Conservation (phyloP, 345 rosid species). For the Bruguiera parviflora region DNA sequence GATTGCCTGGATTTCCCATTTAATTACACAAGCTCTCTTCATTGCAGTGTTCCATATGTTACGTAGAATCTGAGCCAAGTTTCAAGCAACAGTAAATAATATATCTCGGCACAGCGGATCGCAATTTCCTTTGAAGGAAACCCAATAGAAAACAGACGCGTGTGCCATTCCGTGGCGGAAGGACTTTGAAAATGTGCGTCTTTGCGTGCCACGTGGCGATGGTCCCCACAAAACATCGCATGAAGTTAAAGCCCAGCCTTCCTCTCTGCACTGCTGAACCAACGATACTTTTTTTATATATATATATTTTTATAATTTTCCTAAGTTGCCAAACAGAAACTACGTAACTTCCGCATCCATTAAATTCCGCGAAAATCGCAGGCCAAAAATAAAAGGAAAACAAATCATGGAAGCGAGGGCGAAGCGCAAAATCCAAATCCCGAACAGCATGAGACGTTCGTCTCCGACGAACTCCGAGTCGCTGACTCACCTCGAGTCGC, state of each 20-base stretch:
- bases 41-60: not conserved
- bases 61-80: slow-evolving; percentile 9
- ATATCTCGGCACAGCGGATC: not conserved
- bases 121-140: too few relatives aligned
- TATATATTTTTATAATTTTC: too few relatives aligned
- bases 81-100: not conserved
- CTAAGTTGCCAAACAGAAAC: too few relatives aligned
- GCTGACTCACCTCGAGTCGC: slow-evolving; percentile 44
- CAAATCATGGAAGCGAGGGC: slow-evolving; percentile 3
- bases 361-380: slow-evolving; percentile 3
- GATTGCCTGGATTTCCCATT: too few relatives aligned
- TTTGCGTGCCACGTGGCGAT: slow-evolving; percentile 3
- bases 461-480: slow-evolving; percentile 62
- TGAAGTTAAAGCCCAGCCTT: not conserved
- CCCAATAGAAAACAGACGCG: not conserved
- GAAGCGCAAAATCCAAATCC: slow-evolving; percentile 14
- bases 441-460: slow-evolving; percentile 50
- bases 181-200: too few relatives aligned
- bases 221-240: not conserved
- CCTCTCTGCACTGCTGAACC: not conserved
- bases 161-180: too few relatives aligned
- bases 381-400: not conserved
- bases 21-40: not conserved
- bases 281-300: too few relatives aligned
- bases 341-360: not conserved